Percentiles rank a stretch among this genome's conserved stretches.
Conservation (phyloP, 2,329 filamentous ascomycete species). For the Xylaria sp. region DNA sequence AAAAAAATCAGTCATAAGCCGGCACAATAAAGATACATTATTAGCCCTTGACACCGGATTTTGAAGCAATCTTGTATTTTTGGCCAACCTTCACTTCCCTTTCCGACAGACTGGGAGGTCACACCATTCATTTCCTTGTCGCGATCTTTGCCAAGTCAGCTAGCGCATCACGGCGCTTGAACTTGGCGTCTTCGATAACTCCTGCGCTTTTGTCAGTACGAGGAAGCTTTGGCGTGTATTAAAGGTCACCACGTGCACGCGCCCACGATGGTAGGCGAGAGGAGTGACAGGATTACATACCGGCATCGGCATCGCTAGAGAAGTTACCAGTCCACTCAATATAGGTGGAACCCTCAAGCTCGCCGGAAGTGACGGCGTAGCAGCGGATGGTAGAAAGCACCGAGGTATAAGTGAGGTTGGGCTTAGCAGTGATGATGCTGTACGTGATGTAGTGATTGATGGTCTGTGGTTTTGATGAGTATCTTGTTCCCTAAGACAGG, state of each 20-base stretch:
- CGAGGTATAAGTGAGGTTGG: constrained; percentile 72
- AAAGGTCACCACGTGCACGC: background rate
- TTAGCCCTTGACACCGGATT: background rate
- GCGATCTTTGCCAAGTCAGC: constrained; percentile 70
- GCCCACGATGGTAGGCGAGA: background rate
- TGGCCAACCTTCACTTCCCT: background rate
- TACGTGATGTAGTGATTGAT: constrained; percentile 83
- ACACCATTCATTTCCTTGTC: constrained; percentile 45
- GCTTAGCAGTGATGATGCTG: constrained; percentile 74
- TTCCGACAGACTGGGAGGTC: background rate
- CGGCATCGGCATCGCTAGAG: constrained; percentile 75
- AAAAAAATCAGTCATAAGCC: background rate
- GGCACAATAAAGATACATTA: background rate
- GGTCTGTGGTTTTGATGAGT: constrained; percentile 55
- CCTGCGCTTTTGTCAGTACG: constrained; percentile 55
- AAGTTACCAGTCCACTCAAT: constrained; percentile 77
- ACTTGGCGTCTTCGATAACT: constrained; percentile 80
- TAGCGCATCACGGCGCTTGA: constrained; percentile 78
- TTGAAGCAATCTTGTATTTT: background rate
- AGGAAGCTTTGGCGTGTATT: background rate
- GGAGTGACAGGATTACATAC: constrained; percentile 55
- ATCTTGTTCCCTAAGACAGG: background rate
- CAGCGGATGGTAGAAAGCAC: constrained; percentile 74
- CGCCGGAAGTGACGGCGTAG: constrained; percentile 74
- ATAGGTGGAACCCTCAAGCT: constrained; percentile 72